These are phyloP conservation scores for Auricularia cornea DNA, from an alignment of 768 basidiomycete genomes.

Conservation along the genomic window DNA sequence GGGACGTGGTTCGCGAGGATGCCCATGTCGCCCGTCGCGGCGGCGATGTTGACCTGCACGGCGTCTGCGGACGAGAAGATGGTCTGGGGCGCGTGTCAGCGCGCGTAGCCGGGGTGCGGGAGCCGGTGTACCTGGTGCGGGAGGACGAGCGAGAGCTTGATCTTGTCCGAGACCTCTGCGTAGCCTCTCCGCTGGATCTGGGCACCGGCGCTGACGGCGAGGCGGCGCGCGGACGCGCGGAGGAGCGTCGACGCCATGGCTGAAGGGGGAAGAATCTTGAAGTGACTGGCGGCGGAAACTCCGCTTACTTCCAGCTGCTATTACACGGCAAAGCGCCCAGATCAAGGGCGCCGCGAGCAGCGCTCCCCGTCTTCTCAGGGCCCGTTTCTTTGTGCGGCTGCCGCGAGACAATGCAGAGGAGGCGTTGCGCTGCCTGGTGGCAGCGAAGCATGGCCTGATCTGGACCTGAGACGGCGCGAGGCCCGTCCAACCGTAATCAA, in stretches of 20 bases:
- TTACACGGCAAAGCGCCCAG: neutral
- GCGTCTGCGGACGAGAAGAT: conserved; percentile 89
- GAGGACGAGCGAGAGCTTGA: conserved; percentile 86
- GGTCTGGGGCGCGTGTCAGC: conserved; percentile 41
- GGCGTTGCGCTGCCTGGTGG: too few relatives aligned
- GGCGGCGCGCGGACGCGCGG: conserved; percentile 53
- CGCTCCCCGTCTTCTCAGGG: too few relatives aligned
- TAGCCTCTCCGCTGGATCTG: conserved; percentile 69
- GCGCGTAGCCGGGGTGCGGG: conserved; percentile 5
- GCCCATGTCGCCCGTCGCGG: conserved; percentile 97
- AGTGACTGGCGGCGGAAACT: neutral
- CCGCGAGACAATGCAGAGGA: too few relatives aligned
- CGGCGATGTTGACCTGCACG: conserved; percentile 90
- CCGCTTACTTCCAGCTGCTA: neutral
- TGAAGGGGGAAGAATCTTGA: conserved; percentile 29
- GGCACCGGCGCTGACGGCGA: conserved; percentile 34
- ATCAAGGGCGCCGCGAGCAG: too few relatives aligned
- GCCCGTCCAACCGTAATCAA: too few relatives aligned
- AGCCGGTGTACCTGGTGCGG: conserved; percentile 68
- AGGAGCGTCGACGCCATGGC: conserved; percentile 71
- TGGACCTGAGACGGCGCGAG: too few relatives aligned
- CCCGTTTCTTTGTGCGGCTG: too few relatives aligned
- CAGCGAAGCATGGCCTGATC: too few relatives aligned
- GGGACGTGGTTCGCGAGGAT: conserved; percentile 98
- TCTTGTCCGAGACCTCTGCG: conserved; percentile 84